Conservation (phyloP, 768 basidiomycete genomes). For the Lentinula sp. region DNA sequence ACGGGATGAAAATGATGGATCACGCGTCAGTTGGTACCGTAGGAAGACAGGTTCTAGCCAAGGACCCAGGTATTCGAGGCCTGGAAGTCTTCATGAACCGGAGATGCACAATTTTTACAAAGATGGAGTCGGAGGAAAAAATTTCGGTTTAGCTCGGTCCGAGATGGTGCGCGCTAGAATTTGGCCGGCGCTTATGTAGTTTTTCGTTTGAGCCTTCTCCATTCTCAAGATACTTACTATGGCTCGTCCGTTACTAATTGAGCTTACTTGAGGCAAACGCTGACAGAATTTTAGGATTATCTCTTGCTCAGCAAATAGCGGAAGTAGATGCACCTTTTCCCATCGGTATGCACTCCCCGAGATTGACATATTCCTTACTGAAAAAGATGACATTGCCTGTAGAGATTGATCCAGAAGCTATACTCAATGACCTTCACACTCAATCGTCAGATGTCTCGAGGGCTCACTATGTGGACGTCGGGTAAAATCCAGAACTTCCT, state of each 20-base stretch:
- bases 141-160: not conserved
- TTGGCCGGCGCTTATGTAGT: not conserved
- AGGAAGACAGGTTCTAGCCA: not conserved
- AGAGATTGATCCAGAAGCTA: constrained; percentile 77
- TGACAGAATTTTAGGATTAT: constrained; percentile 22
- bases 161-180: not conserved
- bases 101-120: not conserved
- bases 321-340: constrained; percentile 70
- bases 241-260: not conserved
- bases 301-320: constrained; percentile 77
- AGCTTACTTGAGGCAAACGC: not conserved
- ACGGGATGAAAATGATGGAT: not conserved
- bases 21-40: not conserved
- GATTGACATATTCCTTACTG: constrained; percentile 4
- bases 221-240: not conserved
- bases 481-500: constrained; percentile 39
- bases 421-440: constrained; percentile 43
- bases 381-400: not conserved
- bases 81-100: not conserved
- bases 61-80: not conserved
- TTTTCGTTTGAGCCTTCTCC: not conserved
- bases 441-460: constrained; percentile 31
- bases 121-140: not conserved
- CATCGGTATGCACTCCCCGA: constrained; percentile 34
- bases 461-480: constrained; percentile 83